Evolutionary conservation across 2,329 filamentous ascomycete species (phyloP), one percentile per base, ranked within the genome.

Genomic region (Stachybotrys echinatus): DNA sequence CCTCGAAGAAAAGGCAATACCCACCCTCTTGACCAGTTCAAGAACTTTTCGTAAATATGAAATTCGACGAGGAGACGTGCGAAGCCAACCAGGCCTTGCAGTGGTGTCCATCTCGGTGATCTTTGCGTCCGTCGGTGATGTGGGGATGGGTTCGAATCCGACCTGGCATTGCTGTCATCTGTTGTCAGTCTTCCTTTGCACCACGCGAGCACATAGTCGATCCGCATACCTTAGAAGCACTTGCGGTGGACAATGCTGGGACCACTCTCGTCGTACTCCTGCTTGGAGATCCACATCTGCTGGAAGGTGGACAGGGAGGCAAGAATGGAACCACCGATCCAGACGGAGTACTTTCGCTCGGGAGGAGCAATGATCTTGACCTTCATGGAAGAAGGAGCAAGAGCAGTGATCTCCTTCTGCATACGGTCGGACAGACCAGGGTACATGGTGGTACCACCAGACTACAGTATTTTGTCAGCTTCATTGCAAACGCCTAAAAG

Each of bases 201-300:
- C 38, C 40, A 18, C 42, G 56, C 69, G 53, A 69, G 61, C 48
- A n/a, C 12, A 48, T 20, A 42, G 10, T 12, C 12, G 18, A 18
- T 18, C 34, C 6, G 45, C 71, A 65, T 70, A 86, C 84, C 87
- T 96, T 96, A 96, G 88, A 96, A 96, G 89, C 92, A 96, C 90
- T 96, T 97, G 87, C 92, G 89, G 88, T 97, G 92, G 69, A 97
- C 92, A 72, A 97, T 97, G 71, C 92, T 96, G 68, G 92, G 94
- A 80, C 92, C 92, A 76, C 88, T 94, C 90, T 97, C 94, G 83
- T 99, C 94, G 87, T 97, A 97, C 84, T 97, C 92, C 83, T 99
- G 94, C 91, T 99, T 99, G 69, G 94, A 99, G 87, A 99, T 97
- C 94, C 94, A 99, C 94, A 99, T 99, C 83, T 99, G 94, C 85